Conservation (phyloP, 2,329 filamentous ascomycete genomes). For the Colletotrichum chrysophilum region DNA sequence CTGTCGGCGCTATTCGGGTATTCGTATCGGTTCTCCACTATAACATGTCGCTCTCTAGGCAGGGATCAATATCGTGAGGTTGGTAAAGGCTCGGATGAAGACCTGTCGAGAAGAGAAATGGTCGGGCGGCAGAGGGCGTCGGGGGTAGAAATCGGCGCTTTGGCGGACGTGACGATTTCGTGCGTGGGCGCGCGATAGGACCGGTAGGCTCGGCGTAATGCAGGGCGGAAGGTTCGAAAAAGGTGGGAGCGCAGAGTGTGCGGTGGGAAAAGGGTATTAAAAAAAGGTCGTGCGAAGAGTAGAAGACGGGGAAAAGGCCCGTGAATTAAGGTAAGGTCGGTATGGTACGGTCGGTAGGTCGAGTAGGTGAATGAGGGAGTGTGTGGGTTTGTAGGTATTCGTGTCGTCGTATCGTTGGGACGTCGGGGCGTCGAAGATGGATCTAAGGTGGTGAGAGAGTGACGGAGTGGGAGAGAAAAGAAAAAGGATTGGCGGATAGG, state of each 20-base stretch:
- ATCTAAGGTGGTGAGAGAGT: neutral
- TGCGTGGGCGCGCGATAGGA: neutral
- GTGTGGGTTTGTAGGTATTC: neutral
- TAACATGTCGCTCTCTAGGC: constrained; percentile 6
- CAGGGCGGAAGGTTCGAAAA: neutral
- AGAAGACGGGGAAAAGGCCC: neutral
- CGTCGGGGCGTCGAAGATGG: neutral
- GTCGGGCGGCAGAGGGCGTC: neutral
- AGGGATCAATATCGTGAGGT: neutral
- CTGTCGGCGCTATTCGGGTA: neutral
- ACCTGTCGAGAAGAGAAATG: neutral
- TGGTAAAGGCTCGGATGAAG: neutral
- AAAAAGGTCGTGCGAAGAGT: constrained; percentile 16
- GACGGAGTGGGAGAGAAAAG: neutral
- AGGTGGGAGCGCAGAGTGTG: constrained; percentile 10
- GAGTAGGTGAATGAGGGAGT: neutral
- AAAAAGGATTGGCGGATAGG: constrained; percentile 11
- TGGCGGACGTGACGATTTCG: neutral
- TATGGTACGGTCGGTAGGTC: neutral
- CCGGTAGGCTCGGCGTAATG: constrained; percentile 5
- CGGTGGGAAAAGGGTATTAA: constrained; percentile 6
- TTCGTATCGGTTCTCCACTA: neutral
- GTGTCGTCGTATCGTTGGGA: constrained; percentile 14
- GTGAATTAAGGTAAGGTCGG: constrained; percentile 3
- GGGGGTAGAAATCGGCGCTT: constrained; percentile 4